Evolutionary conservation across 768 basidiomycete genomes (phyloP).

Genomic region (Amylocystis lapponica): DNA sequence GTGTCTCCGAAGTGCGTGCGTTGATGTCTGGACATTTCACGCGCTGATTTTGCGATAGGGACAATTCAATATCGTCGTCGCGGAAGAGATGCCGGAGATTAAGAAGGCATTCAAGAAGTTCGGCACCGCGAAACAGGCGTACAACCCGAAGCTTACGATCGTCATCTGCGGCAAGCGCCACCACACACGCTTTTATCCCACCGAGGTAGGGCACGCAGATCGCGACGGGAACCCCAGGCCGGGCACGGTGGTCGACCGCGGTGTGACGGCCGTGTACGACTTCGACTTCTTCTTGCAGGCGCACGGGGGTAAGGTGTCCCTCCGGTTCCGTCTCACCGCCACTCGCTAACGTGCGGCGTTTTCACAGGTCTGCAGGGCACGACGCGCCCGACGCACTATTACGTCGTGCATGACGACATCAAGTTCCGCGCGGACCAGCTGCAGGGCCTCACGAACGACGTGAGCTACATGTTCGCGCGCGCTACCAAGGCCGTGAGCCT

Average conservation of each 20-base stretch:
- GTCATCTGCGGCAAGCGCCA: constrained; percentile 55
- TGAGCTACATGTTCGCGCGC: constrained; percentile 52
- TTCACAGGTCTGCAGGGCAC: constrained; percentile 44
- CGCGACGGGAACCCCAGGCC: constrained; percentile 45
- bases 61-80: constrained; percentile 42
- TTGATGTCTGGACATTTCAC: background rate
- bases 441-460: constrained; percentile 48
- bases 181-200: constrained; percentile 53
- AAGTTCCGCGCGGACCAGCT: constrained; percentile 42
- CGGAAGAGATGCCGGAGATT: constrained; percentile 40
- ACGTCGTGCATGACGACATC: constrained; percentile 50
- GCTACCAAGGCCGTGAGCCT: constrained; percentile 50
- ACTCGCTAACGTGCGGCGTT: background rate
- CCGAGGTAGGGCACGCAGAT: constrained; percentile 36
- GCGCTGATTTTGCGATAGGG: constrained; percentile 25
- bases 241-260: constrained; percentile 50
- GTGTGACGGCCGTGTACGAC: constrained; percentile 48
- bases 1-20: constrained; percentile 64
- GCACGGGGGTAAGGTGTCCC: constrained; percentile 1
- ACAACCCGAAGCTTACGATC: constrained; percentile 45
- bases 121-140: constrained; percentile 27
- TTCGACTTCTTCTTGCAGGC: constrained; percentile 54
- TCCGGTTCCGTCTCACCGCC: background rate
- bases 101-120: constrained; percentile 37
- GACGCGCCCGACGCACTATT: constrained; percentile 50